A percentile compares a stretch with the other conserved stretches of the same genome.
phyloP scores from a whole-genome alignment of 805 yeast species.

The Candida maris region DNA sequence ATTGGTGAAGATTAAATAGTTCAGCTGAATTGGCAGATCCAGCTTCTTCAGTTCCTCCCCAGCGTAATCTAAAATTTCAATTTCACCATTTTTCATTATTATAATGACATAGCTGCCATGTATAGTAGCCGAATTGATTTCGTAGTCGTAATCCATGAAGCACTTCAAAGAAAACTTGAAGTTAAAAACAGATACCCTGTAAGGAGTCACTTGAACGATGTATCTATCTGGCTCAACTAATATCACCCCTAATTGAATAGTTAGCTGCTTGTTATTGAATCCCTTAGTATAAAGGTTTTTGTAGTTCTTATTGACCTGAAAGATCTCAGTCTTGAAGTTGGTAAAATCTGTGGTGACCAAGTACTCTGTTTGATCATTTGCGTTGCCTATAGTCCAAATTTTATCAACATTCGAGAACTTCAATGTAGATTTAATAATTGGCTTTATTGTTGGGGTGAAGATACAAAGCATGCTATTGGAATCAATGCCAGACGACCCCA shows the following conservation, averaged over 20 bases:
- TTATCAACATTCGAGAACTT: slow-evolving; percentile 69
- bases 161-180: slow-evolving; percentile 52
- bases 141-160: slow-evolving; percentile 52
- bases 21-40: slow-evolving; percentile 33
- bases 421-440: slow-evolving; percentile 61
- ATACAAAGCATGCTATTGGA: slow-evolving; percentile 53
- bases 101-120: slow-evolving; percentile 61
- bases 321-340: slow-evolving; percentile 63
- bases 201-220: slow-evolving; percentile 72
- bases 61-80: slow-evolving; percentile 48
- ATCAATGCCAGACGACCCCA: slow-evolving; percentile 67
- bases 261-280: slow-evolving; percentile 59
- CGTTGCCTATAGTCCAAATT: slow-evolving; percentile 62
- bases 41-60: slow-evolving; percentile 25
- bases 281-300: slow-evolving; percentile 57
- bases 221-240: slow-evolving; percentile 38
- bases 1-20: slow-evolving; percentile 53
- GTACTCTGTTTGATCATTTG: slow-evolving; percentile 43
- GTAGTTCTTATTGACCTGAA: slow-evolving; percentile 59
- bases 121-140: slow-evolving; percentile 60
- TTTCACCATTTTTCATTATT: slow-evolving; percentile 68
- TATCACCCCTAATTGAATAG: slow-evolving; percentile 60
- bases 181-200: slow-evolving; percentile 60
- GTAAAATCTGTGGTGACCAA: slow-evolving; percentile 68
- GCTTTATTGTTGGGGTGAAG: slow-evolving; percentile 66